These are phyloP conservation scores for Aspergillus intermedius DNA, from an alignment of 2,329 filamentous ascomycete species.

Conservation along the genomic window DNA sequence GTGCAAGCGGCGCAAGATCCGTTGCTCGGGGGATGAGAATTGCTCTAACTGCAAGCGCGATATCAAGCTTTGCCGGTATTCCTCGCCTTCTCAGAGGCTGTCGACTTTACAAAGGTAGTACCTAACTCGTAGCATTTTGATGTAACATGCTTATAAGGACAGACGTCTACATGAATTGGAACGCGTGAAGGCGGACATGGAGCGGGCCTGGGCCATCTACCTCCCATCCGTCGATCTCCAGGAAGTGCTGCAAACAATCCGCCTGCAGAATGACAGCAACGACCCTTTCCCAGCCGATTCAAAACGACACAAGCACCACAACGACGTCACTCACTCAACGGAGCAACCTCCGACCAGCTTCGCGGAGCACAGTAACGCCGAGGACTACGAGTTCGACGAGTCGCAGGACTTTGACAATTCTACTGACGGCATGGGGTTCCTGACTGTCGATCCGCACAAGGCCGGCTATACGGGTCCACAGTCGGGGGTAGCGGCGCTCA, in stretches of 20 bases:
- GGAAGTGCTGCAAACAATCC: constrained; percentile 8
- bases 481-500: constrained; percentile 12
- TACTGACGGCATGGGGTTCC: constrained; percentile 14
- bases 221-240: constrained; percentile 12
- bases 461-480: constrained; percentile 14
- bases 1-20: constrained; percentile 14
- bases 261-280: neutral
- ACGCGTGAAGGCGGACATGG: constrained; percentile 7
- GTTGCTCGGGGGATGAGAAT: constrained; percentile 14
- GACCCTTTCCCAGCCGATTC: neutral
- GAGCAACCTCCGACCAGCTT: constrained; percentile 11
- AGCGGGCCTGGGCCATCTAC: constrained; percentile 10
- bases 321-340: constrained; percentile 10
- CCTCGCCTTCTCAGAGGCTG: constrained; percentile 11
- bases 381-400: constrained; percentile 16
- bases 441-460: constrained; percentile 14
- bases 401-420: constrained; percentile 16
- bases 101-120: constrained; percentile 10
- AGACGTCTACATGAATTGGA: constrained; percentile 13
- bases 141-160: too few relatives aligned
- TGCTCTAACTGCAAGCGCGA: constrained; percentile 13
- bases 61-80: constrained; percentile 12
- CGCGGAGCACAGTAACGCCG: constrained; percentile 13
- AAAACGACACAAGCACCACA: constrained; percentile 5
- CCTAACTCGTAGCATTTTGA: neutral